phyloP scores from a whole-genome alignment of 192 early-diverging fungal species.

The Coemansia sp. region DNA sequence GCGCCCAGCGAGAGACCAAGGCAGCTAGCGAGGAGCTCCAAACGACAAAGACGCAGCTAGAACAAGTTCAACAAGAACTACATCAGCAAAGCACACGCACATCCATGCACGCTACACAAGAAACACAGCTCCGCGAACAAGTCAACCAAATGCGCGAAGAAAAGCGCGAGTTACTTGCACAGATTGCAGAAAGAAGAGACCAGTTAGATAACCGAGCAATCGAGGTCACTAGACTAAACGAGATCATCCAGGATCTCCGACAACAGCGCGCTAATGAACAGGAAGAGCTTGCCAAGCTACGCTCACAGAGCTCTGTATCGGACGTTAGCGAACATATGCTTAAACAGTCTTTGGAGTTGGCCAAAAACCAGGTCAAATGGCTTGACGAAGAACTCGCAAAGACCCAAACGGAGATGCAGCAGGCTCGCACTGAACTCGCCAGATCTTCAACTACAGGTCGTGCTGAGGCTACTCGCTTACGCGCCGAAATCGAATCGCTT shows the following conservation, averaged over 20 bases:
- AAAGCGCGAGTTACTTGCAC: constrained; percentile 28
- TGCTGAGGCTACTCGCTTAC: constrained; percentile 53
- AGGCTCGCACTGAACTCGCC: constrained; percentile 30
- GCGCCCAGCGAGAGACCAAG: constrained; percentile 9
- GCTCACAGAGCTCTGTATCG: constrained; percentile 26
- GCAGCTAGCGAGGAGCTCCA: constrained; percentile 10
- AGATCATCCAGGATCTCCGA: constrained; percentile 24
- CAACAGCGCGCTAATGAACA: constrained; percentile 21
- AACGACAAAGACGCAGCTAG: constrained; percentile 9
- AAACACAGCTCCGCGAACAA: constrained; percentile 14
- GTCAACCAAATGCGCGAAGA: constrained; percentile 24
- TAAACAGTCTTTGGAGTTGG: constrained; percentile 60
- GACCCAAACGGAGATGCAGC: constrained; percentile 43
- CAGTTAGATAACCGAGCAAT: constrained; percentile 25
- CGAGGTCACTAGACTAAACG: constrained; percentile 18
- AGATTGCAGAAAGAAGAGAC: constrained; percentile 37
- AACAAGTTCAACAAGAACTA: background rate
- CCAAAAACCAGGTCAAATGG: constrained; percentile 61
- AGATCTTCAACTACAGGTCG: constrained; percentile 10
- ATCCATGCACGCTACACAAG: background rate
- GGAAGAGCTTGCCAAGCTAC: constrained; percentile 33
- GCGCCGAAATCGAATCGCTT: constrained; percentile 55
- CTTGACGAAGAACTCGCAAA: constrained; percentile 60
- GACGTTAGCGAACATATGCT: constrained; percentile 46
- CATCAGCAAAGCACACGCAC: constrained; percentile 9